Evolutionary conservation across 805 yeast species (phyloP).

Genomic region (Cyberlindnera misumaiensis): DNA sequence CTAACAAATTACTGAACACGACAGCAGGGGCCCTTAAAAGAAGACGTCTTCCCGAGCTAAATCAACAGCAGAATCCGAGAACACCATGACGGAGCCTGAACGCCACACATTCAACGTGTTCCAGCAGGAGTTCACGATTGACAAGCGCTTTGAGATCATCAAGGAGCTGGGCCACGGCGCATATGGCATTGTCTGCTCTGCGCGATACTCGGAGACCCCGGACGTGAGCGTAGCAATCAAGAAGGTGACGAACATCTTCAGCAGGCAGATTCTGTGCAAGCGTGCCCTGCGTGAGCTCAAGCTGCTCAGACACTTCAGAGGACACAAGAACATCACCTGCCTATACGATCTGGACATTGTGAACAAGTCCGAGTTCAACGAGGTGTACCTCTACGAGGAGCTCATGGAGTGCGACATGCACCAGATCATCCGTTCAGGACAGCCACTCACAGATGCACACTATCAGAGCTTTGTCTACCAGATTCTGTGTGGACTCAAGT

Average conservation of each 20-base stretch:
- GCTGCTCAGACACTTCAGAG: slow-evolving; percentile 84
- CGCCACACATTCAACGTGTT: slow-evolving; percentile 55
- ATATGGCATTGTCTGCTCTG: slow-evolving; percentile 94
- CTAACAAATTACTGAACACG: too few relatives aligned
- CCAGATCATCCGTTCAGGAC: slow-evolving; percentile 91
- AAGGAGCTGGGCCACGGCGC: slow-evolving; percentile 98
- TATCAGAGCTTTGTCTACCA: slow-evolving; percentile 92
- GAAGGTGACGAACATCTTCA: slow-evolving; percentile 90
- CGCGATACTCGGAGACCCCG: slow-evolving; percentile 64
- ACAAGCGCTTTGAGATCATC: slow-evolving; percentile 78
- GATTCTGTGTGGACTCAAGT: slow-evolving; percentile 82
- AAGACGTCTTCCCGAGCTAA: too few relatives aligned
- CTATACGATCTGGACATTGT: slow-evolving; percentile 91
- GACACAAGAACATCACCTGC: slow-evolving; percentile 94
- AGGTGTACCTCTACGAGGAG: slow-evolving; percentile 89
- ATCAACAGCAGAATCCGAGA: background rate
- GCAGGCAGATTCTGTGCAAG: slow-evolving; percentile 85
- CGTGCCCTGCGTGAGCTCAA: slow-evolving; percentile 89
- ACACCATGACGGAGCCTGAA: slow-evolving; percentile 26
- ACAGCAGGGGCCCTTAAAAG: too few relatives aligned
- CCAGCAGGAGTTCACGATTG: slow-evolving; percentile 91
- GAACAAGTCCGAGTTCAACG: slow-evolving; percentile 67
- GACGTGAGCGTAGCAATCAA: slow-evolving; percentile 91
- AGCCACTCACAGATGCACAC: slow-evolving; percentile 89
- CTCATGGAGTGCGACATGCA: slow-evolving; percentile 99